These are phyloP conservation scores for Dendrothele bispora DNA, from an alignment of 768 basidiomycete species.

Conservation along the genomic window DNA sequence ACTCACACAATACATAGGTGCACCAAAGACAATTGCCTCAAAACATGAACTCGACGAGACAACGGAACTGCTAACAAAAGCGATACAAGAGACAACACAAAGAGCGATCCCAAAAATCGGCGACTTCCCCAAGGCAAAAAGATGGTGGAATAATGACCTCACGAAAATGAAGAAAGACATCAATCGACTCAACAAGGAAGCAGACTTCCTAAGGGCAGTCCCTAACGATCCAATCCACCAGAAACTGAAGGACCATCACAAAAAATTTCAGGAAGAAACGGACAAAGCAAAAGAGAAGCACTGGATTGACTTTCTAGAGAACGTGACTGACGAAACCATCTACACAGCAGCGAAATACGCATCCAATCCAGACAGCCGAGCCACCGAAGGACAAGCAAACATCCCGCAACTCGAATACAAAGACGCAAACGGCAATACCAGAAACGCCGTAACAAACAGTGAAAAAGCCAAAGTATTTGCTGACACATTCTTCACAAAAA, in stretches of 20 bases:
- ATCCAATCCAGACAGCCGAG: no score
- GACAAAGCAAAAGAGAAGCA: slow-evolving; percentile 18
- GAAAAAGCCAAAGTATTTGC: not conserved
- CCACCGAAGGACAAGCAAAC: not conserved
- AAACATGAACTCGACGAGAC: not conserved
- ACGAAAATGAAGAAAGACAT: not conserved
- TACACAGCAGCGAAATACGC: slow-evolving; percentile 15
- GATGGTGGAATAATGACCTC: not conserved
- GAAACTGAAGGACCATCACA: not conserved
- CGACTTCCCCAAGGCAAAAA: not conserved
- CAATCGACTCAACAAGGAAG: not conserved
- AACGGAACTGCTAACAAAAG: not conserved
- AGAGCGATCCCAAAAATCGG: not conserved
- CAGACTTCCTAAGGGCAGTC: not conserved
- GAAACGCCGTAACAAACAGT: not conserved
- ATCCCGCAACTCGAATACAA: not conserved
- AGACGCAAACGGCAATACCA: not conserved
- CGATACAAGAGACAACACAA: not conserved
- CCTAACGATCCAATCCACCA: not conserved
- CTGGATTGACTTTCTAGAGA: slow-evolving; percentile 23
- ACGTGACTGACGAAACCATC: slow-evolving; percentile 7
- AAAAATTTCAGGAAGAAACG: not conserved
- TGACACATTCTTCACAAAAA: not conserved
- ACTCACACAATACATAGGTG: not conserved
- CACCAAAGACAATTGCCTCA: not conserved